Evolutionary conservation across 768 basidiomycete species (phyloP).

Genomic region (Kwoniella botswanensis): DNA sequence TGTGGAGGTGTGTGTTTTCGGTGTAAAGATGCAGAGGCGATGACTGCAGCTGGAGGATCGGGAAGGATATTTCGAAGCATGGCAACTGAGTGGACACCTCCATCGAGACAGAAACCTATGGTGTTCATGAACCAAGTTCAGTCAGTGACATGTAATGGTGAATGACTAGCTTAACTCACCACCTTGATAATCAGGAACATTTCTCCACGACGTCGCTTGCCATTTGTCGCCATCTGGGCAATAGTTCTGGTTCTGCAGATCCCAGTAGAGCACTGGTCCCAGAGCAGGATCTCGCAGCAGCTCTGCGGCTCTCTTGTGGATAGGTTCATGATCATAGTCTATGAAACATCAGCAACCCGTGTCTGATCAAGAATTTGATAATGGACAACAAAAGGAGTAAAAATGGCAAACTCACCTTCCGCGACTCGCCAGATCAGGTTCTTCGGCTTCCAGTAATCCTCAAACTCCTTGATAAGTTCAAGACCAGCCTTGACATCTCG

Average conservation of each 20-base stretch:
- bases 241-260: constrained; percentile 3
- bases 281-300: constrained; percentile 4
- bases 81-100: constrained; percentile 1
- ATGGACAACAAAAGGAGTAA: too few relatives aligned
- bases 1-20: constrained; percentile 6
- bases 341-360: background rate
- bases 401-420: background rate
- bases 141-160: background rate
- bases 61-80: constrained; percentile 3
- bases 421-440: constrained; percentile 1
- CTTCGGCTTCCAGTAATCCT: background rate
- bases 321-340: constrained; percentile 5
- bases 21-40: background rate
- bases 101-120: background rate
- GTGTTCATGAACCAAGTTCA: background rate
- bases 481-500: constrained; percentile 1
- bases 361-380: too few relatives aligned
- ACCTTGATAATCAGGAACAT: constrained; percentile 8
- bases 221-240: constrained; percentile 5
- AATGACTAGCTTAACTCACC: constrained; percentile 2
- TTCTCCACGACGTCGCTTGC: constrained; percentile 2
- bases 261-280: constrained; percentile 7
- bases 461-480: constrained; percentile 5
- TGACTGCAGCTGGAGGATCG: constrained; percentile 1
- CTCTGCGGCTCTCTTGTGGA: constrained; percentile 1